Percentiles rank a stretch among this genome's conserved stretches.
Evolutionary conservation across 2,329 filamentous ascomycete genomes (phyloP).

Genomic region (Fusarium sp.): DNA sequence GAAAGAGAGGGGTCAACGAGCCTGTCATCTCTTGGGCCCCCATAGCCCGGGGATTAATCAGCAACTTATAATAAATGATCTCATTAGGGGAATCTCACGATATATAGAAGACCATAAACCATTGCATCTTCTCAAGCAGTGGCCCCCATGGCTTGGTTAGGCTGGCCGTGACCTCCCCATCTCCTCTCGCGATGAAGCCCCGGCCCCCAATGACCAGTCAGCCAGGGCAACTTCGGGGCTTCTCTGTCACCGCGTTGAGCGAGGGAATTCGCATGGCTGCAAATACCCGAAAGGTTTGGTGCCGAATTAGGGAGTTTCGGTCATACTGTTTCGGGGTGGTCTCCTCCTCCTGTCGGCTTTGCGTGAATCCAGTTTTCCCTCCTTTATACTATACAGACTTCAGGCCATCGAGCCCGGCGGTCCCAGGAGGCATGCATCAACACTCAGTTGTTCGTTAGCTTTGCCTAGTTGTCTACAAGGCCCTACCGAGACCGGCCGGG

Average conservation of each 20-base stretch:
- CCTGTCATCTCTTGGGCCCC: too few species aligned
- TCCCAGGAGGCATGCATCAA: too few species aligned
- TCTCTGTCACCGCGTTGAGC: not conserved
- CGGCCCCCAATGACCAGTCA: too few species aligned
- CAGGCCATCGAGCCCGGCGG: too few species aligned
- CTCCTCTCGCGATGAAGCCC: too few species aligned
- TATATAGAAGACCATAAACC: not conserved
- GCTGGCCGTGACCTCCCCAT: not conserved
- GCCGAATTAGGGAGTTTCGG: not conserved
- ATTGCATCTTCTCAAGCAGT: not conserved
- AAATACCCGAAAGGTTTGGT: not conserved
- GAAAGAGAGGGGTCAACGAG: too few species aligned
- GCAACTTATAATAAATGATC: too few species aligned
- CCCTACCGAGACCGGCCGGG: too few species aligned
- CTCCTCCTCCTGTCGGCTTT: not conserved
- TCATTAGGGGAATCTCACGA: not conserved
- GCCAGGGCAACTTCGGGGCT: not conserved
- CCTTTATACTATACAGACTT: not conserved
- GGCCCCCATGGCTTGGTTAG: not conserved
- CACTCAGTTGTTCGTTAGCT: too few species aligned
- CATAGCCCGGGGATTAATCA: too few species aligned
- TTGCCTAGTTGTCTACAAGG: too few species aligned
- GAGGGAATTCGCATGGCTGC: not conserved
- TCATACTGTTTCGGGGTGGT: not conserved
- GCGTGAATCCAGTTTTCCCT: not conserved